A percentile compares a stretch with the other conserved stretches of the same genome.
Evolutionary conservation across 2,329 filamentous ascomycete species (phyloP).

Genomic region (Colletotrichum siamense): DNA sequence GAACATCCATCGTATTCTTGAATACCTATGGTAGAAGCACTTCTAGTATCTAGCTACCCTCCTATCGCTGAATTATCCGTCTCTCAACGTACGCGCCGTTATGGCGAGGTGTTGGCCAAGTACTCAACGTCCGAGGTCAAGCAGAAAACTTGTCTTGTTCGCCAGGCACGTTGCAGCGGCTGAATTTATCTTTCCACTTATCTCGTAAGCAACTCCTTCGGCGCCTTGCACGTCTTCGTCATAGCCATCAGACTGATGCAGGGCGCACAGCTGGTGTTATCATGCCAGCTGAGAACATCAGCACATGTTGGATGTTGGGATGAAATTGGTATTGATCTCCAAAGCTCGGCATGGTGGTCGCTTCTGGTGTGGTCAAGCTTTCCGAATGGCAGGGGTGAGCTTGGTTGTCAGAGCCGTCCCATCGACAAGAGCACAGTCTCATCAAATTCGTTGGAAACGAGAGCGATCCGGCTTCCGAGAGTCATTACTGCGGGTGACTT

Average conservation of each 20-base stretch:
- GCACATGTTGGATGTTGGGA: not conserved
- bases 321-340: fast-evolving
- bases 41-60: fast-evolving
- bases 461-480: not conserved
- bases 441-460: not conserved
- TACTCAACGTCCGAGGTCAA: too few relatives aligned
- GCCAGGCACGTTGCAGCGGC: fast-evolving
- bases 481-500: not conserved
- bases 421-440: not conserved
- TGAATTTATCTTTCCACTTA: not conserved
- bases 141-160: too few relatives aligned
- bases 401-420: not conserved
- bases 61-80: fast-evolving
- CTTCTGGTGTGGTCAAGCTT: not conserved
- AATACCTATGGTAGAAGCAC: fast-evolving
- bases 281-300: not conserved
- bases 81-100: too few relatives aligned
- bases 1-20: too few relatives aligned
- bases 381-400: not conserved
- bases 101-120: too few relatives aligned
- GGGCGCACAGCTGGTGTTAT: fast-evolving
- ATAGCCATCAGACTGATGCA: not conserved
- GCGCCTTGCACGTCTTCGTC: fast-evolving
- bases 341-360: fast-evolving
- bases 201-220: not conserved